phyloP scores from a whole-genome alignment of 2,329 filamentous ascomycete genomes.

The Sclerotinia trifoliorum region DNA sequence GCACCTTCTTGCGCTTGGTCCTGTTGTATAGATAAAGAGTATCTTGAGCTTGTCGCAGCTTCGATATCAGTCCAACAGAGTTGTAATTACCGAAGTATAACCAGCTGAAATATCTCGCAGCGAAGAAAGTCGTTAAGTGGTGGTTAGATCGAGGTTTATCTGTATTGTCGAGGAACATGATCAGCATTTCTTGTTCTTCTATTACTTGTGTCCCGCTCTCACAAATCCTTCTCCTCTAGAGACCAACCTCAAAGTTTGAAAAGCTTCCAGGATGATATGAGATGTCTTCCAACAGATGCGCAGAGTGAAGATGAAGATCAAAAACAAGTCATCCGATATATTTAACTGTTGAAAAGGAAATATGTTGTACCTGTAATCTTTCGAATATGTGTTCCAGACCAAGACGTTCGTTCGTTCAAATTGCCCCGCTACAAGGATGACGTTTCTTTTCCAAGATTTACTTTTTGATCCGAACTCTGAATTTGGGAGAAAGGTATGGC shows the following conservation, averaged over 20 bases:
- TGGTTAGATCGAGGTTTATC: not conserved
- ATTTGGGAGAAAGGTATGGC: not conserved
- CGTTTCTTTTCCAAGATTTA: constrained; percentile 6
- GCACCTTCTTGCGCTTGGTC: constrained; percentile 34
- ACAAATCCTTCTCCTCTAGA: not conserved
- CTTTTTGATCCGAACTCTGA: not conserved
- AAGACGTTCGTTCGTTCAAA: constrained; percentile 5
- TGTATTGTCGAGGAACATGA: not conserved
- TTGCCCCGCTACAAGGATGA: constrained; percentile 21
- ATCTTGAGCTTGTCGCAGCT: constrained; percentile 34
- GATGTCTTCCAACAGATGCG: constrained; percentile 1
- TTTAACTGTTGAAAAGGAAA: not conserved
- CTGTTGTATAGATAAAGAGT: constrained; percentile 26
- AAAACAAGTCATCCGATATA: not conserved
- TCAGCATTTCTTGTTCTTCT: not conserved
- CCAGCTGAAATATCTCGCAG: not conserved
- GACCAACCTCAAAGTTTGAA: constrained; percentile 1
- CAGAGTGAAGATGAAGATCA: not conserved
- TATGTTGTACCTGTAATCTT: constrained; percentile 15
- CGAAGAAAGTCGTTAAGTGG: not conserved
- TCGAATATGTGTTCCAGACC: constrained; percentile 18
- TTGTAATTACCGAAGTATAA: not conserved
- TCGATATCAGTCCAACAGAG: constrained; percentile 20
- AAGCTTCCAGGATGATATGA: constrained; percentile 26
- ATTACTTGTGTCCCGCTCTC: not conserved